Evolutionary conservation across 345 rosid species (phyloP).

Genomic region (Capsella bursapastoris): DNA sequence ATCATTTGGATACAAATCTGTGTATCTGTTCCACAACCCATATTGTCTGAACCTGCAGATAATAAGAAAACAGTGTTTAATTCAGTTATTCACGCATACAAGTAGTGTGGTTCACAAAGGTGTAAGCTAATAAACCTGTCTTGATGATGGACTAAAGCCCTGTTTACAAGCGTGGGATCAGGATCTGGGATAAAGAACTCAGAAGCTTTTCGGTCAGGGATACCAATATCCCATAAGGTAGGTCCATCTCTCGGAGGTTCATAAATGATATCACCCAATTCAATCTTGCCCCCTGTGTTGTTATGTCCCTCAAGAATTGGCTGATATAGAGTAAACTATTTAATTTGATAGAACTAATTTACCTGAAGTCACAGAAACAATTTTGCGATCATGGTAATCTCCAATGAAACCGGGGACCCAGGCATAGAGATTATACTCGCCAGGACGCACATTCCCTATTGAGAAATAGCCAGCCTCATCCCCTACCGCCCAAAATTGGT

Average conservation of each 20-base stretch:
- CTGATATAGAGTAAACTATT: background rate
- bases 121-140: constrained; percentile 57
- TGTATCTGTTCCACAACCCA: constrained; percentile 88
- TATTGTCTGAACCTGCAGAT: constrained; percentile 88
- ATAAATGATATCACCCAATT: constrained; percentile 68
- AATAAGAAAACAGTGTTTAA: background rate
- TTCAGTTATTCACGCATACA: constrained; percentile 18
- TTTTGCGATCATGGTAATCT: constrained; percentile 57
- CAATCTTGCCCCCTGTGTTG: constrained; percentile 53
- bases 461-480: constrained; percentile 67
- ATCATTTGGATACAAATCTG: constrained; percentile 74
- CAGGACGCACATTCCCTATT: constrained; percentile 59
- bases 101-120: constrained; percentile 7
- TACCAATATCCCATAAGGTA: constrained; percentile 96
- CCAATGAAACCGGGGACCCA: constrained; percentile 92
- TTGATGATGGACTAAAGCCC: constrained; percentile 47
- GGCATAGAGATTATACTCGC: constrained; percentile 77
- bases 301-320: constrained; percentile 30
- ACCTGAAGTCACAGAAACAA: constrained; percentile 68
- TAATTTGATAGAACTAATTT: constrained; percentile 15
- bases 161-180: constrained; percentile 66
- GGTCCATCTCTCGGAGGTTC: constrained; percentile 94
- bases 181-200: constrained; percentile 87
- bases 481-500: constrained; percentile 89
- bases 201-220: constrained; percentile 88